A percentile compares a stretch with the other conserved stretches of the same genome.
Evolutionary conservation across 2,329 filamentous ascomycete genomes (phyloP).

Genomic region (Didymella arachidicola): DNA sequence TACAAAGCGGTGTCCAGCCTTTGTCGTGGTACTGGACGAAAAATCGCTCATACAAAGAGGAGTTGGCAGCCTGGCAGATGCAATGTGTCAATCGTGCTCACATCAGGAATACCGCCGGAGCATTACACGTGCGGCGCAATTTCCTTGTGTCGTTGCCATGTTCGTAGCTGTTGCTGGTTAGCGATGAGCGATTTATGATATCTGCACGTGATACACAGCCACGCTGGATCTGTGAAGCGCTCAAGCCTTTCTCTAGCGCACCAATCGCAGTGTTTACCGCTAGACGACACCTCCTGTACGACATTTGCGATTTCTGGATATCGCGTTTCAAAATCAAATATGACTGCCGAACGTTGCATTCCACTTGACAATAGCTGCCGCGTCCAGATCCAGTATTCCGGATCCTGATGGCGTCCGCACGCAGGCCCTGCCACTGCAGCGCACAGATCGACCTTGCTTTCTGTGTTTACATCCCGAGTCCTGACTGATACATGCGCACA

Average conservation of each 20-base stretch:
- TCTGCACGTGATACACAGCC: constrained; percentile 28
- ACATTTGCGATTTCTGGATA: constrained; percentile 4
- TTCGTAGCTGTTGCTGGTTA: constrained; percentile 36
- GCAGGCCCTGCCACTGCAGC: constrained; percentile 4
- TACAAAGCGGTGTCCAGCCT: constrained; percentile 13
- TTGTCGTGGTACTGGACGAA: constrained; percentile 29
- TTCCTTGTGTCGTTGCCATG: constrained; percentile 19
- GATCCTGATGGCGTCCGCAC: neutral
- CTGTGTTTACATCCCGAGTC: constrained; percentile 1
- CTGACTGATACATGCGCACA: neutral
- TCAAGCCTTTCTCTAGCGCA: constrained; percentile 8
- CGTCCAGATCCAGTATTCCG: constrained; percentile 19
- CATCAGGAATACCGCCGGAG: constrained; percentile 17
- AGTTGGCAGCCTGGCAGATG: constrained; percentile 13
- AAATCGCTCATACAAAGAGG: constrained; percentile 35
- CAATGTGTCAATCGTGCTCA: constrained; percentile 21
- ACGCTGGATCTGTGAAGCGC: constrained; percentile 19
- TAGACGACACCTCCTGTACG: constrained; percentile 13
- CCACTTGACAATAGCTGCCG: constrained; percentile 5
- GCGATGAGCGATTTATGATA: constrained; percentile 36
- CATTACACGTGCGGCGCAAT: constrained; percentile 21
- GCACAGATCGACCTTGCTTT: constrained; percentile 2
- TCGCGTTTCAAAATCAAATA: constrained; percentile 18
- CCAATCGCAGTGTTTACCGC: constrained; percentile 15
- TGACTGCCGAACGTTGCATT: constrained; percentile 8